Percentiles rank a stretch among this genome's conserved stretches.
Evolutionary conservation across 306 rosid genomes (phyloP).

Genomic region (Rosa multiflora): DNA sequence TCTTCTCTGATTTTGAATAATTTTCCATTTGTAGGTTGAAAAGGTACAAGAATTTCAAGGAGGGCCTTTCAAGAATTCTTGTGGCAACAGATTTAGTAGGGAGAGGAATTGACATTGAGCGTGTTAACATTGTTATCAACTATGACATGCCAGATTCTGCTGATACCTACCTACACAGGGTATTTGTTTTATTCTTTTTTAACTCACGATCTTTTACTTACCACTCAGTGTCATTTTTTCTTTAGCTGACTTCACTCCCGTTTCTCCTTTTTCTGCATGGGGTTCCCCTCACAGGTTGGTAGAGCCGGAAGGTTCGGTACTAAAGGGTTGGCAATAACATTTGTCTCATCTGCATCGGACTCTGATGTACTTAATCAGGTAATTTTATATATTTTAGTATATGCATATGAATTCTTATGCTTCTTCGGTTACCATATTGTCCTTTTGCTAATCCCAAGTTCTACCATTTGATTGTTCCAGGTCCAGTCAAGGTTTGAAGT

Average conservation of each 20-base stretch:
- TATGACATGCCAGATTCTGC: conserved; percentile 84
- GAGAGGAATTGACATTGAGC: conserved; percentile 83
- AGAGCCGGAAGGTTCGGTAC: conserved; percentile 99
- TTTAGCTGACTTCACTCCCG: neutral
- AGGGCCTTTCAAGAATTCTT: conserved; percentile 76
- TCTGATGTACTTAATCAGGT: conserved; percentile 93
- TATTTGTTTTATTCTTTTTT: conserved; percentile 19
- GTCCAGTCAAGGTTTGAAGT: conserved; percentile 98
- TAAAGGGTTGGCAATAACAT: conserved; percentile 97
- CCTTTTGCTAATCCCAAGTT: neutral
- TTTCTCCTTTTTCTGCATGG: neutral
- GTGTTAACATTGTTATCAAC: conserved; percentile 77
- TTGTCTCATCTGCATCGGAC: conserved; percentile 85
- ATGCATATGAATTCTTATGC: neutral
- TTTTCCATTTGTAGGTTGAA: conserved; percentile 49
- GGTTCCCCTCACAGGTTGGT: conserved; percentile 58
- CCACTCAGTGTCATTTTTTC: neutral
- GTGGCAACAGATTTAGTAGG: conserved; percentile 85
- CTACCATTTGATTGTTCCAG: conserved; percentile 34
- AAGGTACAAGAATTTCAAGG: conserved; percentile 76
- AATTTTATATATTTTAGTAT: neutral
- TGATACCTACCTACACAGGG: conserved; percentile 76
- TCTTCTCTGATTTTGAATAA: neutral
- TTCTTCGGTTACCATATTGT: neutral
- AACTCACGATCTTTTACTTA: neutral